Base-by-base conservation (phyloP, 495 filamentous ascomycete species). In the Acidomyces sp. region DNA sequence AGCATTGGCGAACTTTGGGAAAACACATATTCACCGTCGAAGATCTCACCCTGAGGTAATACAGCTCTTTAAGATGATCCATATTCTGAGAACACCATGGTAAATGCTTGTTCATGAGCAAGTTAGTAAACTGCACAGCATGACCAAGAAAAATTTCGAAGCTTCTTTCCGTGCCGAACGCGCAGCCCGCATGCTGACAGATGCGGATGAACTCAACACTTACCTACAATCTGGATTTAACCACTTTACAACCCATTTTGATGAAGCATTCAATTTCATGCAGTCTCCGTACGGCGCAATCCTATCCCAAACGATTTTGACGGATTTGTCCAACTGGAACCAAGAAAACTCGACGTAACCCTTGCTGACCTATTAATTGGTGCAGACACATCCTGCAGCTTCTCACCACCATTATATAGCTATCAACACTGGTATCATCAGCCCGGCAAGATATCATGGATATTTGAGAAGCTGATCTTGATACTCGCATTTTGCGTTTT, bases 191-290 rank as follows among this genome's bases (percentile, higher is more conserved):
- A 70, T 74, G 62, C 47, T 68, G 4, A 59, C 62, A 4, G 62
- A 67, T 37, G 59, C 62, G 0, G 69, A 75, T 20, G 64, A 71
- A 45, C 56, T 77, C 0, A 60, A 71, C 15, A 48, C 55, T 4
- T 69, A 67, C 38, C 51, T 76, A 5, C 61, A 70, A 41, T 55
- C 53, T 13, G 74, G 67, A 0, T 76, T 71, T 39, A 64, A 72
- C 23, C 73, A 78, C 45, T 78, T 78, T 40, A 60, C 72, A 0
- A 53, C 52, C 1, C 49, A 63, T 29, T 59, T 71, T 3, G 59
- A 73, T 34, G 55, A 45, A 4, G 70, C 73, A 0, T 77, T 77
- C 41, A 65, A 77, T 47, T 73, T 77, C 43, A 62, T 73, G 18
- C 52, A 66, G 39, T 61, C 12, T 62, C 69, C 3, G 57, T 68